Evolutionary conservation across 129 eudicot species (phyloP).

Genomic region (Escallonia rubra): DNA sequence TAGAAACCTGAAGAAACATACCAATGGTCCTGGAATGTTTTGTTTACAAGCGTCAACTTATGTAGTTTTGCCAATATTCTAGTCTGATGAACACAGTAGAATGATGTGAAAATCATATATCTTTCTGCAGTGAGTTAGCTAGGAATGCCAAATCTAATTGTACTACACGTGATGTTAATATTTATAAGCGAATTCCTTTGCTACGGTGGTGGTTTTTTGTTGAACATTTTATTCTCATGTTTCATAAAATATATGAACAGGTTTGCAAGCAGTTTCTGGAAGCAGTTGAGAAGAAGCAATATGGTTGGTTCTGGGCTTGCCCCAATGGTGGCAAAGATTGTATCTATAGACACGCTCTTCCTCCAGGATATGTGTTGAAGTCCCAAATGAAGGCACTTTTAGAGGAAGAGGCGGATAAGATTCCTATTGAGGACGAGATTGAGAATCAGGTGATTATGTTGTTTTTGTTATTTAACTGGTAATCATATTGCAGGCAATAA

Average conservation of each 20-base stretch:
- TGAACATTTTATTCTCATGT: no score
- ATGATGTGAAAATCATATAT: no score
- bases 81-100: no score
- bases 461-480: neutral
- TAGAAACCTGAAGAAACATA: no score
- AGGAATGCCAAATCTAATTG: no score
- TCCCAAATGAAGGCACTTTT: constrained; percentile 70
- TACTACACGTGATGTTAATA: no score
- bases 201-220: no score
- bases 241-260: constrained; percentile 16
- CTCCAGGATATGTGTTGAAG: constrained; percentile 32
- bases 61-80: no score
- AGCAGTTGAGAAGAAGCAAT: constrained; percentile 22
- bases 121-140: no score
- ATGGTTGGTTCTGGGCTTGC: constrained; percentile 24
- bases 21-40: no score
- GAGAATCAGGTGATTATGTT: constrained; percentile 40
- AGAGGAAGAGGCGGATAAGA: constrained; percentile 59
- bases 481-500: neutral
- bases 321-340: constrained; percentile 20
- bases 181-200: no score
- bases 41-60: no score
- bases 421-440: constrained; percentile 63
- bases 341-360: constrained; percentile 16
- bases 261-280: constrained; percentile 60